Base-by-base conservation (phyloP, 768 basidiomycete species). In the Lentinula sp. region DNA sequence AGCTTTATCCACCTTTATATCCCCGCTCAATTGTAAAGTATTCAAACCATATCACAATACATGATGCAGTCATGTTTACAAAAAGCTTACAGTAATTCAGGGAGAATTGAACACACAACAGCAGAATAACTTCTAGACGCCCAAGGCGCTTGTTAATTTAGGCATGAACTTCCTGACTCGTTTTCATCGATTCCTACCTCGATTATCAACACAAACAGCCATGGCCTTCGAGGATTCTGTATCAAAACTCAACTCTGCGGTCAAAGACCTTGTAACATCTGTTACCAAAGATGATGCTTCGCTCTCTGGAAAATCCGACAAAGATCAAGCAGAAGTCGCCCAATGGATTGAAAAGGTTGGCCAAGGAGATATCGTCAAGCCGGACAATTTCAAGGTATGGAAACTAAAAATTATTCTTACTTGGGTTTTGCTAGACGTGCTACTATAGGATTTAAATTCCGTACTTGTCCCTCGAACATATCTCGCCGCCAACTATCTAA, bases 381-480 rank as follows among this genome's bases (percentile, higher is more conserved):
- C 75, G 35, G 70, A 74, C 15, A 80, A 70, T 50, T 66, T 90
- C 21, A 80, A 82, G 75, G 91, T 87, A 66, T 39, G 40, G 52
- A 15, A 46, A 21, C 40, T 40, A 4, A 34, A 31, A 46, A 9
- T 46, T 13, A 18, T 1, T 3, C 11, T 10, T 6, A 28, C 37
- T 7, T 39, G 37, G 13, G 32, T 18, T 34, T 42, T 49, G 40
- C 37, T 45, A 35, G n/a, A 28, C 15, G 35, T 46, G n/a, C 34
- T 9, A 35, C 55, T 55, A 15, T 32, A 52, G 94, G 81, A 82
- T 35, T 78, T 98, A 63, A 85, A 96, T 69, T 73, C 81, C 1
- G 74, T 85, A 49, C 80, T 98, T 54, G 75, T 82, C 13, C 84
- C 91, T 23, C 82, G 87, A 67, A 97, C 95, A 23, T 98, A 93